These are phyloP conservation scores for Neodidymelliopsis sp. DNA, from an alignment of 2,329 filamentous ascomycete genomes.

Conservation along the genomic window DNA sequence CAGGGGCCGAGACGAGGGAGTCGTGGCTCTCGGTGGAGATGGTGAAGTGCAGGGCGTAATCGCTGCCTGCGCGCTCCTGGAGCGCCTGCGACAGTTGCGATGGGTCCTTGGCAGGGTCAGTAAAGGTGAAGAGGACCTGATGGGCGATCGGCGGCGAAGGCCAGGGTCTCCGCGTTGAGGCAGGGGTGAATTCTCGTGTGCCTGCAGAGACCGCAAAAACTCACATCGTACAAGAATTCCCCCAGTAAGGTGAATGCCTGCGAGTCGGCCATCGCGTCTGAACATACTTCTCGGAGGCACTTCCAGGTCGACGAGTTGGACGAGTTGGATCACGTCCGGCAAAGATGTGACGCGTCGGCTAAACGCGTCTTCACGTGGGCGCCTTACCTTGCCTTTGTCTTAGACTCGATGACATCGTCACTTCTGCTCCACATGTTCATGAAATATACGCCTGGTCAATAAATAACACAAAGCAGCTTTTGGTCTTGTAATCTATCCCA, in stretches of 20 bases:
- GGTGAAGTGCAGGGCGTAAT: slow-evolving; percentile 33
- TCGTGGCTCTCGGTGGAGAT: slow-evolving; percentile 30
- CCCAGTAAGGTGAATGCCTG: slow-evolving; percentile 38
- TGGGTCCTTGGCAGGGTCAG: slow-evolving; percentile 43
- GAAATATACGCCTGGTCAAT: neutral
- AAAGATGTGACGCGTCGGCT: neutral
- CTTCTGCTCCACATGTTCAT: neutral
- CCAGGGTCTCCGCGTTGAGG: slow-evolving; percentile 31
- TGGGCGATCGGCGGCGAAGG: slow-evolving; percentile 31
- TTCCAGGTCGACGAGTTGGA: too few relatives aligned
- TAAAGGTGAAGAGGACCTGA: slow-evolving; percentile 24
- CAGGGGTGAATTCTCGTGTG: slow-evolving; percentile 23
- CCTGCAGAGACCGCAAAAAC: slow-evolving; percentile 28
- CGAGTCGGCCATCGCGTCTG: slow-evolving; percentile 39
- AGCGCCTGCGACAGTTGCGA: slow-evolving; percentile 48
- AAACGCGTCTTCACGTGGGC: slow-evolving; percentile 11
- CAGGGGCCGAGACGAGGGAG: slow-evolving; percentile 19
- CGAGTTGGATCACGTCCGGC: slow-evolving; percentile 1
- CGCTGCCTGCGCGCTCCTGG: slow-evolving; percentile 42
- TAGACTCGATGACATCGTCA: slow-evolving; percentile 7
- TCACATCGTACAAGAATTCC: slow-evolving; percentile 46
- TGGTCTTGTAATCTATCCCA: neutral
- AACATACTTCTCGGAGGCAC: slow-evolving; percentile 6
- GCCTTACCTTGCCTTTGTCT: neutral
- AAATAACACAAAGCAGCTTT: neutral